These are phyloP conservation scores for Medicago lupulina DNA, from an alignment of 306 rosid genomes.

Conservation along the genomic window DNA sequence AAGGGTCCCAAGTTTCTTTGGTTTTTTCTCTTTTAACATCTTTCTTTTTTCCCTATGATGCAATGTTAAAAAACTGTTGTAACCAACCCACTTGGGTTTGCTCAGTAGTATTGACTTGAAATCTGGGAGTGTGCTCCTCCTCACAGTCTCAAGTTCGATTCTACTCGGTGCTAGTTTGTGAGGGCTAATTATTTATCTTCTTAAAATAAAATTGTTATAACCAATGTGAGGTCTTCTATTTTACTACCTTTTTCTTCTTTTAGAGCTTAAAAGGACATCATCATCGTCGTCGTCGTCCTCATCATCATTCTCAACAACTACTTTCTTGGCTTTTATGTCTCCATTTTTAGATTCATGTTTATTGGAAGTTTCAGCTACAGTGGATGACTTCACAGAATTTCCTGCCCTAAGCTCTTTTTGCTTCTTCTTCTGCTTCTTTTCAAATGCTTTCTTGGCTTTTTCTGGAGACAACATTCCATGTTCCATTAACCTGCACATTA, in stretches of 20 bases:
- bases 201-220: conserved; percentile 7
- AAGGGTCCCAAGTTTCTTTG: not conserved
- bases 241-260: conserved; percentile 69
- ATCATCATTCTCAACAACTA: conserved; percentile 54
- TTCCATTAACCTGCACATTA: conserved; percentile 88
- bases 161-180: accelerated
- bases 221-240: conserved; percentile 30
- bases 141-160: no score
- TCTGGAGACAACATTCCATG: conserved; percentile 88
- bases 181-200: no score
- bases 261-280: conserved; percentile 62
- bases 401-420: conserved; percentile 81
- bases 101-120: no score
- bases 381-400: conserved; percentile 70
- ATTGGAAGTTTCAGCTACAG: conserved; percentile 68
- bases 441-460: conserved; percentile 77
- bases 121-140: no score
- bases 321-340: conserved; percentile 72
- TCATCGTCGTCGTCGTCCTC: conserved; percentile 56
- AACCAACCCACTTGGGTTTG: no score
- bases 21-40: not conserved
- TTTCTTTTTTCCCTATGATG: conserved; percentile 5
- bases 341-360: conserved; percentile 61
- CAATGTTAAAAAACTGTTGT: conserved; percentile 25
- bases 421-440: conserved; percentile 82